Percentiles rank a stretch among this genome's conserved stretches.
These are phyloP conservation scores for Cenchrus fungigraminus DNA, from an alignment of 176 grass and related monocot genomes.

Conservation along the genomic window DNA sequence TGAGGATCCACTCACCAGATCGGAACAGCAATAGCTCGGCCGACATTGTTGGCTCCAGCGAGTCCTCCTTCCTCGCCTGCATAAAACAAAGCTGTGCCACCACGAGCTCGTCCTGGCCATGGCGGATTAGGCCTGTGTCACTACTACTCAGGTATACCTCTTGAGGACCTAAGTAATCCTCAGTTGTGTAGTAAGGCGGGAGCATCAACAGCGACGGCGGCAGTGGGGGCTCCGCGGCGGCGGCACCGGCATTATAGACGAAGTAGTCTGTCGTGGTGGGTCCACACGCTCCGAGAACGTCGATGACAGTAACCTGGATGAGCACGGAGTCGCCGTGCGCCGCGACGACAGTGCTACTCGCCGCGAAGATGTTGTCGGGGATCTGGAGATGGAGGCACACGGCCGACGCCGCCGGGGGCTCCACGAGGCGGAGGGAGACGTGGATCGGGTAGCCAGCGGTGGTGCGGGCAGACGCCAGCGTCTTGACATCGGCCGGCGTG, in stretches of 20 bases:
- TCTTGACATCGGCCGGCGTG: background rate
- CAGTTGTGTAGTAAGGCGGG: background rate
- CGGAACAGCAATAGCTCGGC: background rate
- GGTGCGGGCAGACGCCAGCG: background rate
- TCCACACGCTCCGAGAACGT: background rate
- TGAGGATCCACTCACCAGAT: background rate
- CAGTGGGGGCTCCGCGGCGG: background rate
- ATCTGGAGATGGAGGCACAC: background rate
- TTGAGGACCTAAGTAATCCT: too few relatives aligned
- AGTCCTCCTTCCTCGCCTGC: too few relatives aligned
- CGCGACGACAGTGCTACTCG: background rate
- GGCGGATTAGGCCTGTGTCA: background rate
- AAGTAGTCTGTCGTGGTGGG: background rate
- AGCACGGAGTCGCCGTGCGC: background rate
- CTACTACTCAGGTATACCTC: too few relatives aligned
- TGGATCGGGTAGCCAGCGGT: background rate
- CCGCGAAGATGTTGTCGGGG: background rate
- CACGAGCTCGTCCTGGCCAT: background rate
- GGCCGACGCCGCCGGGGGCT: background rate
- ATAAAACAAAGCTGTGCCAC: background rate
- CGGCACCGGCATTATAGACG: background rate
- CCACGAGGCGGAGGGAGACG: background rate
- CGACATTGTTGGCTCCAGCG: background rate
- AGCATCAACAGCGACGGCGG: background rate
- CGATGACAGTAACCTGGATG: fast-evolving